phyloP scores from a whole-genome alignment of 352 stramenopile genomes.

The Thraustochytrium sp. region DNA sequence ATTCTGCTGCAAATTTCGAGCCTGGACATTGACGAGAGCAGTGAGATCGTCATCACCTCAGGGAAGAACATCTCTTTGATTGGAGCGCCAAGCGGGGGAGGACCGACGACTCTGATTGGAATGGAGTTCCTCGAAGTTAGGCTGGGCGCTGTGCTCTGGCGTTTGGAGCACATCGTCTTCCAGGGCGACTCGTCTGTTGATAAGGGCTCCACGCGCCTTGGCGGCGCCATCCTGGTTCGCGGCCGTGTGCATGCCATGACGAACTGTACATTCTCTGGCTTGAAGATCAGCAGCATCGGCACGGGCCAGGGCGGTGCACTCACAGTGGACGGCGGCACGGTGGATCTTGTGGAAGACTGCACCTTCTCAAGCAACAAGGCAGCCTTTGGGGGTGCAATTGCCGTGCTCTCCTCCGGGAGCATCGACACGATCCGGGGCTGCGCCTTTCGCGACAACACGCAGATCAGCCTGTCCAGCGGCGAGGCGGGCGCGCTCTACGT shows the following conservation, averaged over 20 bases:
- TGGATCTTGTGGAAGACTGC: not conserved
- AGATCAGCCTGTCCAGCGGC: not conserved
- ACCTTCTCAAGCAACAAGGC: not conserved
- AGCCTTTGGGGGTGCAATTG: not conserved
- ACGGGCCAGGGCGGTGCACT: not conserved
- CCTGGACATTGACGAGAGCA: too few relatives aligned
- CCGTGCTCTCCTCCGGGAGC: not conserved
- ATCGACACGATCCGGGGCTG: not conserved
- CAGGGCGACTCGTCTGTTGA: too few relatives aligned
- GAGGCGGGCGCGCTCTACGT: not conserved
- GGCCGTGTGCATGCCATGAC: not conserved
- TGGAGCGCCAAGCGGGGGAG: too few relatives aligned
- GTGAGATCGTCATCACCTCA: too few relatives aligned
- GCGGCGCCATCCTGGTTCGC: not conserved
- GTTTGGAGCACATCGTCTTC: too few relatives aligned
- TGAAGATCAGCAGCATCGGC: not conserved
- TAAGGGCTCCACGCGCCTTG: not conserved
- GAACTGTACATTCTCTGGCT: not conserved
- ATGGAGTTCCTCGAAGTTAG: too few relatives aligned
- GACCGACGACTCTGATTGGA: too few relatives aligned
- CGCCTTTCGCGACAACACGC: not conserved
- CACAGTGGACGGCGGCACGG: not conserved
- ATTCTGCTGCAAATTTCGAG: too few relatives aligned
- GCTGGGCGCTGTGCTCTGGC: too few relatives aligned
- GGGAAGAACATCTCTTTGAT: too few relatives aligned